Evolutionary conservation across 2,329 filamentous ascomycete species (phyloP).

Genomic region (Neophaeococcomyces mojaviensis): DNA sequence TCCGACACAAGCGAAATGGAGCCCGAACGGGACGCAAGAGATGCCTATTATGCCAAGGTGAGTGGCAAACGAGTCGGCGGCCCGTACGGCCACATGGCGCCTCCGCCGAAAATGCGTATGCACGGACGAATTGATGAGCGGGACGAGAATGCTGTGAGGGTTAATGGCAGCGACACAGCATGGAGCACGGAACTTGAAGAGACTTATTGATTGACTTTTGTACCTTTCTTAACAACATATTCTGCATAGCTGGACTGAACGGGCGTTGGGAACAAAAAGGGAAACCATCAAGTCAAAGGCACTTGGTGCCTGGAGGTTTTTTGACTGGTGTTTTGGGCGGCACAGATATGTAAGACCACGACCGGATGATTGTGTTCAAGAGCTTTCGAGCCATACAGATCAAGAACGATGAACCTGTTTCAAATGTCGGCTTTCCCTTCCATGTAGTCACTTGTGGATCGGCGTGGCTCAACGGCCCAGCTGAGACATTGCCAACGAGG

Average conservation of each 20-base stretch:
- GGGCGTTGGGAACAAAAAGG: slow-evolving; percentile 3
- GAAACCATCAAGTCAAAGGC: not conserved
- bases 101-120: slow-evolving; percentile 31
- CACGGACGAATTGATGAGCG: slow-evolving; percentile 12
- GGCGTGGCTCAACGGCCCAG: no score
- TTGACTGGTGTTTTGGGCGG: not conserved
- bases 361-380: not conserved
- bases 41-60: slow-evolving; percentile 62
- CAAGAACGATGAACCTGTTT: no score
- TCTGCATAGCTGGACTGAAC: not conserved
- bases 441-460: no score
- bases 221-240: not conserved
- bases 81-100: slow-evolving; percentile 19
- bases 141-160: slow-evolving; percentile 16
- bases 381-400: not conserved
- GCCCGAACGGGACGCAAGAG: slow-evolving; percentile 63
- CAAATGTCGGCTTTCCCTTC: no score
- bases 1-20: slow-evolving; percentile 75
- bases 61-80: slow-evolving; percentile 18
- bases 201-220: slow-evolving; percentile 18
- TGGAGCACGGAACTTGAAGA: slow-evolving; percentile 23
- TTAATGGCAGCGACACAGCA: slow-evolving; percentile 21
- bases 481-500: no score
- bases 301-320: not conserved
- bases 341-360: not conserved